Conservation (phyloP, 148 eudicot species). For the Chenopodium suecicum region DNA sequence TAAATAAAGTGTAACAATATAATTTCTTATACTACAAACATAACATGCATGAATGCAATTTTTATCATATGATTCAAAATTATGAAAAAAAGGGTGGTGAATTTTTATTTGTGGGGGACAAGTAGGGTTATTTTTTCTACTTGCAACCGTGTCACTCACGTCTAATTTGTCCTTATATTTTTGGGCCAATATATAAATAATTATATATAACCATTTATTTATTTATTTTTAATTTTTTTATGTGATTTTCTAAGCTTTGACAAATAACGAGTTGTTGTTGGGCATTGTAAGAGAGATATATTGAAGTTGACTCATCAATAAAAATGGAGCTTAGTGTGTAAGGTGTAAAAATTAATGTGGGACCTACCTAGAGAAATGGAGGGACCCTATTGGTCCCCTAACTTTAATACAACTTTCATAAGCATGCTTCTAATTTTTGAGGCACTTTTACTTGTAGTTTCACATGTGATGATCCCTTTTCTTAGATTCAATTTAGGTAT, state of each 20-base stretch:
- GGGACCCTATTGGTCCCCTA: constrained; percentile 61
- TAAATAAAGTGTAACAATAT: neutral
- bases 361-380: neutral
- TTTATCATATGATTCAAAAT: neutral
- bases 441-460: constrained; percentile 38
- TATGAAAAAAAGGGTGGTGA: neutral
- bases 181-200: constrained; percentile 7
- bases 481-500: constrained; percentile 29
- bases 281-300: constrained; percentile 18
- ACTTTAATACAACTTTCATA: constrained; percentile 39
- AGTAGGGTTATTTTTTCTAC: constrained; percentile 36
- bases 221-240: neutral
- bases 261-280: constrained; percentile 32
- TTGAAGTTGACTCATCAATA: constrained; percentile 64
- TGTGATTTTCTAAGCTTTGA: constrained; percentile 17
- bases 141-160: constrained; percentile 40
- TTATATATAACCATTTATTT: too few species aligned
- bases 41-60: neutral
- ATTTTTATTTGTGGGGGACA: constrained; percentile 17
- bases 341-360: neutral
- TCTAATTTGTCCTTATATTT: constrained; percentile 29
- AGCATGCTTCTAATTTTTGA: constrained; percentile 45
- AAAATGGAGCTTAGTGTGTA: constrained; percentile 35
- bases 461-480: constrained; percentile 28
- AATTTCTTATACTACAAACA: neutral